Conservation (phyloP, 192 early-diverging fungal genomes). For the Chytriomyces confervae region DNA sequence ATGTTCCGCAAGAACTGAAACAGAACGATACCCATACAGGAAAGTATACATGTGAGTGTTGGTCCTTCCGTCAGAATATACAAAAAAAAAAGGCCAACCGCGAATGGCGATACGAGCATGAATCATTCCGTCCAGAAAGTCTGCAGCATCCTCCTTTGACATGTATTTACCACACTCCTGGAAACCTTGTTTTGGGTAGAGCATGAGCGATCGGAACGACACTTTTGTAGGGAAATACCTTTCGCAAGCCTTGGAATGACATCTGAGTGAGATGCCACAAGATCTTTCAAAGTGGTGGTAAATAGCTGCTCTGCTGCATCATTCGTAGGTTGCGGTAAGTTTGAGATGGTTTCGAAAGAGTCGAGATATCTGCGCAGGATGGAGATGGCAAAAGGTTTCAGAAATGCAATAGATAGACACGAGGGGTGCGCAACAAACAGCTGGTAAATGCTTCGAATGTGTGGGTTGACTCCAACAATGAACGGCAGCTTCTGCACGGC, state of each 20-base stretch:
- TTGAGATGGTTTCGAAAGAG: slow-evolving; percentile 73
- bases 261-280: slow-evolving; percentile 79
- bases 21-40: neutral
- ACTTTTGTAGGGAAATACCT: slow-evolving; percentile 49
- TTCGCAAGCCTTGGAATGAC: slow-evolving; percentile 91
- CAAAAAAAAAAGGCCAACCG: slow-evolving; percentile 33
- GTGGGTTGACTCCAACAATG: slow-evolving; percentile 96
- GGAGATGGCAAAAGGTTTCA: slow-evolving; percentile 1
- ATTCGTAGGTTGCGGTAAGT: slow-evolving; percentile 66
- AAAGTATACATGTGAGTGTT: neutral
- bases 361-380: slow-evolving; percentile 34
- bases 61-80: neutral
- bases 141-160: slow-evolving; percentile 65
- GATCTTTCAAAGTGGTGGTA: slow-evolving; percentile 69
- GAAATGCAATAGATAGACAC: neutral
- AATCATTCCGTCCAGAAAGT: slow-evolving; percentile 88
- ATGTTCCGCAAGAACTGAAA: slow-evolving; percentile 85
- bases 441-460: slow-evolving; percentile 82
- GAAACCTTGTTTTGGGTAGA: slow-evolving; percentile 63
- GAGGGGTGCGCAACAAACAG: slow-evolving; percentile 61
- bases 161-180: slow-evolving; percentile 90
- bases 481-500: slow-evolving; percentile 90
- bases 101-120: slow-evolving; percentile 89
- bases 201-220: neutral
- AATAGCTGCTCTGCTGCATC: slow-evolving; percentile 69